Conservation (phyloP, 2,329 filamentous ascomycete species). For the Chalaropsis thielavioides region DNA sequence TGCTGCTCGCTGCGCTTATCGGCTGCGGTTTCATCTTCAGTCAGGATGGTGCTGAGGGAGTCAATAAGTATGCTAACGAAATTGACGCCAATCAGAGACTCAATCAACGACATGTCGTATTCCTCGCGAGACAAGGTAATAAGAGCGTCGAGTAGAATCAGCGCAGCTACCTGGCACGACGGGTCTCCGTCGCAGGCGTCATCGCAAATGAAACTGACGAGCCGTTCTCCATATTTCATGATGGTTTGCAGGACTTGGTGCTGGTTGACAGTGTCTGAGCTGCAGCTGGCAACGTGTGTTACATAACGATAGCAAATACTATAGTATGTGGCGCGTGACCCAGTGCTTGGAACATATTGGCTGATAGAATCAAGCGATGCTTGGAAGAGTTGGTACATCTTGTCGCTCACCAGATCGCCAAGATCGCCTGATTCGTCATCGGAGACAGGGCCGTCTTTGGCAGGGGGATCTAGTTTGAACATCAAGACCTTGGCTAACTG, state of each 20-base stretch:
- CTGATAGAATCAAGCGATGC: conserved; percentile 67
- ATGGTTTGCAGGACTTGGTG: conserved; percentile 59
- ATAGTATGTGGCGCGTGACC: conserved; percentile 74
- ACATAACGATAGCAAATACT: conserved; percentile 82
- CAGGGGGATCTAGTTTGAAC: conserved; percentile 48
- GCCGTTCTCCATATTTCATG: conserved; percentile 51
- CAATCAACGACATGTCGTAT: conserved; percentile 59
- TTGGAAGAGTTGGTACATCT: conserved; percentile 83
- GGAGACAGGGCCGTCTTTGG: conserved; percentile 19
- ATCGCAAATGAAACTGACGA: conserved; percentile 80
- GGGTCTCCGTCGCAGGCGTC: conserved; percentile 79
- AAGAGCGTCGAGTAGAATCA: conserved; percentile 69
- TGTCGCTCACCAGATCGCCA: conserved; percentile 69
- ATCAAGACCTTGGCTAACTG: conserved; percentile 60
- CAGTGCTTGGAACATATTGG: conserved; percentile 53
- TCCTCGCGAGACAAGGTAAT: conserved; percentile 60
- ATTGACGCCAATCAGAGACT: conserved; percentile 70
- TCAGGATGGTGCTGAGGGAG: conserved; percentile 61
- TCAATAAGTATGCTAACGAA: conserved; percentile 85
- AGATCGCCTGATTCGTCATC: conserved; percentile 26
- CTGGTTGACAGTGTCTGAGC: conserved; percentile 29
- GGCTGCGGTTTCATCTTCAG: conserved; percentile 37
- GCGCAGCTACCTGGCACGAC: conserved; percentile 67
- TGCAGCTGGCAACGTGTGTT: conserved; percentile 46
- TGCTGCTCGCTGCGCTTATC: conserved; percentile 31